A percentile compares a stretch with the other conserved stretches of the same genome.
Evolutionary conservation across 202 grass and related monocot species (phyloP).

Genomic region (Elaeis oleifera): DNA sequence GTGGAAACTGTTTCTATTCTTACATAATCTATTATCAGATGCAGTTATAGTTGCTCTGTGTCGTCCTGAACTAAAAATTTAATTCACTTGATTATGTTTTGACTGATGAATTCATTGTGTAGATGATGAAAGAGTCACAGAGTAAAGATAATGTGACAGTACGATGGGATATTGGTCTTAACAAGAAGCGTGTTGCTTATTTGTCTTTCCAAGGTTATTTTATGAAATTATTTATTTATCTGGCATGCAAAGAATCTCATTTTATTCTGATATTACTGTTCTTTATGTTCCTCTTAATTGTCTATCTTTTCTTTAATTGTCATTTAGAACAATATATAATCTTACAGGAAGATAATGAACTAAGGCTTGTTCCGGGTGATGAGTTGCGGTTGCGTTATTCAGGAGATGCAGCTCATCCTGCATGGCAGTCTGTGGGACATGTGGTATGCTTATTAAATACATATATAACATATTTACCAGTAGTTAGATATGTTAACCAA

Average conservation of each 20-base stretch:
- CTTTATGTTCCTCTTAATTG: no score
- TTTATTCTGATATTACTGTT: no score
- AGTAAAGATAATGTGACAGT: slow-evolving; percentile 98
- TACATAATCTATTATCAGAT: no score
- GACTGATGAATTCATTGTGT: neutral
- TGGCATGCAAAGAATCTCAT: no score
- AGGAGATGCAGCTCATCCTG: slow-evolving; percentile 79
- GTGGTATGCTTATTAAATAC: slow-evolving; percentile 50
- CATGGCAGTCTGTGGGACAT: slow-evolving; percentile 98
- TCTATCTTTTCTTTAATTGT: no score
- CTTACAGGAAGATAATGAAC: slow-evolving; percentile 97
- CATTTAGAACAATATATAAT: slow-evolving; percentile 8
- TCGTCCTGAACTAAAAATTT: no score
- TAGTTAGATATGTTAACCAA: no score
- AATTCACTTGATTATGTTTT: no score
- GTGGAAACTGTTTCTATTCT: no score
- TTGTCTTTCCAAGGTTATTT: slow-evolving; percentile 90
- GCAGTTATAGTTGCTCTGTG: no score
- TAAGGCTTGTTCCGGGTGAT: slow-evolving; percentile 98
- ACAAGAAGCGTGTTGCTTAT: slow-evolving; percentile 93
- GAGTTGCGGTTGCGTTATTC: slow-evolving; percentile 88
- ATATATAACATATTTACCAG: slow-evolving; percentile 9
- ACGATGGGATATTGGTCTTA: slow-evolving; percentile 95
- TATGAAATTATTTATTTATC: no score
- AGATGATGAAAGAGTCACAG: slow-evolving; percentile 99